Conservation (phyloP, 192 early-diverging fungal species). For the Umbelopsis isabellina region DNA sequence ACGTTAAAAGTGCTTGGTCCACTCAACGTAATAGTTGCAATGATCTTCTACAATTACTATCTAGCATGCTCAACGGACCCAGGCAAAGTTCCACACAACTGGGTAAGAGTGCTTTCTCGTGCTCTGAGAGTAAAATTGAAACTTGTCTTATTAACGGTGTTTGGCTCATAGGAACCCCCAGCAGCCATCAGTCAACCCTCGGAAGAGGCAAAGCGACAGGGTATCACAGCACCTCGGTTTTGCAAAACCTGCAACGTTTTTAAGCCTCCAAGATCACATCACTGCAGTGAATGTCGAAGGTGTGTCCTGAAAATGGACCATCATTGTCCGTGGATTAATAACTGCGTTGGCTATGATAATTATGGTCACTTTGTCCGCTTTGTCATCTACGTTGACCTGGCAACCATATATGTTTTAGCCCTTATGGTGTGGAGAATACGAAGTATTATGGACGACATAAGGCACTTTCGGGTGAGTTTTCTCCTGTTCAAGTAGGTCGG, state of each 20-base stretch:
- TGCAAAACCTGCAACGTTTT: slow-evolving; percentile 62
- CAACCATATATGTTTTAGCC: slow-evolving; percentile 56
- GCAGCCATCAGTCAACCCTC: slow-evolving; percentile 25
- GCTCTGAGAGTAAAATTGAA: background rate
- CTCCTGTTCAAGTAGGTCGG: background rate
- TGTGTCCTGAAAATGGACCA: slow-evolving; percentile 90
- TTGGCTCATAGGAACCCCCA: slow-evolving; percentile 18
- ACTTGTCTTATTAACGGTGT: background rate
- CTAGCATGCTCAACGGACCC: slow-evolving; percentile 79
- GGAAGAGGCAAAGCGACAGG: slow-evolving; percentile 62
- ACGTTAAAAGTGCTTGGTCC: slow-evolving; percentile 50
- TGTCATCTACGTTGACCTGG: slow-evolving; percentile 65
- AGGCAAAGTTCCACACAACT: slow-evolving; percentile 69
- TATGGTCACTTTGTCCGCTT: slow-evolving; percentile 81
- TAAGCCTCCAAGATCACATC: slow-evolving; percentile 83
- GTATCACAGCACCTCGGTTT: slow-evolving; percentile 67
- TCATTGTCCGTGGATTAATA: slow-evolving; percentile 91
- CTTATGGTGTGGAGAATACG: slow-evolving; percentile 61
- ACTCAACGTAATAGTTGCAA: slow-evolving; percentile 77
- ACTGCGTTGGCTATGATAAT: slow-evolving; percentile 82
- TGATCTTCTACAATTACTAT: slow-evolving; percentile 88
- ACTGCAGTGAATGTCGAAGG: slow-evolving; percentile 72
- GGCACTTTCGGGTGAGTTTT: slow-evolving; percentile 32
- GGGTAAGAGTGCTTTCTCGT: slow-evolving; percentile 30
- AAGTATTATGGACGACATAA: slow-evolving; percentile 45